Percentiles rank a stretch among this genome's conserved stretches.
Conservation (phyloP, 768 basidiomycete genomes). For the Collybia mongolica region DNA sequence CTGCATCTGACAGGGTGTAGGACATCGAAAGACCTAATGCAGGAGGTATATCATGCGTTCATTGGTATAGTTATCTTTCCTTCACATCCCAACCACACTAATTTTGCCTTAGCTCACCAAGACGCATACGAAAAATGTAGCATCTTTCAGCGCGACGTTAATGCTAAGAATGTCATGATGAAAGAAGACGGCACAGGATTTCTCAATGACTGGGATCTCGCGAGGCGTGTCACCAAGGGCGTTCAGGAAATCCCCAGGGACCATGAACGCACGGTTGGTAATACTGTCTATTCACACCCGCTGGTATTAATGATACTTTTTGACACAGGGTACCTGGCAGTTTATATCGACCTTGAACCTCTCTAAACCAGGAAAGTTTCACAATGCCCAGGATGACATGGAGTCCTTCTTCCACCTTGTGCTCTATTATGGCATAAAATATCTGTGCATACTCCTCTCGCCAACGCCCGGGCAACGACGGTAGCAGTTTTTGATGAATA, state of each 20-base stretch:
- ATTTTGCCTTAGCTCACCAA: not conserved
- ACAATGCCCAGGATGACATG: not conserved
- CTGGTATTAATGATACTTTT: not conserved
- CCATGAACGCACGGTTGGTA: constrained; percentile 1
- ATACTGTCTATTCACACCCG: not conserved
- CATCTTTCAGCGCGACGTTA: constrained; percentile 2
- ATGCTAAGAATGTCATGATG: constrained; percentile 1
- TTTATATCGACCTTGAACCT: constrained; percentile 5
- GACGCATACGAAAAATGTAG: constrained; percentile 1
- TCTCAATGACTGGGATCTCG: constrained; percentile 4
- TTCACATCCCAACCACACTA: not conserved
- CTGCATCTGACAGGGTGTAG: constrained; percentile 3
- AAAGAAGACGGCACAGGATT: not conserved
- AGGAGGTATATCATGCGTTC: constrained; percentile 16
- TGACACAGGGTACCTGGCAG: constrained; percentile 3
- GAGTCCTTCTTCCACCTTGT: constrained; percentile 1
- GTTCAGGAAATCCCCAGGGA: not conserved
- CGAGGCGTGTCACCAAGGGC: not conserved
- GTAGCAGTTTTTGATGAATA: not conserved
- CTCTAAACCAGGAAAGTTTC: not conserved
- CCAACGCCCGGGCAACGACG: not conserved
- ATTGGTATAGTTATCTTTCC: constrained; percentile 12
- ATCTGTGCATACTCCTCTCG: not conserved
- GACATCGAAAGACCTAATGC: constrained; percentile 12
- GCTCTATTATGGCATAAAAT: not conserved